Base-by-base conservation (phyloP, 371 early-diverging fungal genomes). In the Zychaea mexicana region DNA sequence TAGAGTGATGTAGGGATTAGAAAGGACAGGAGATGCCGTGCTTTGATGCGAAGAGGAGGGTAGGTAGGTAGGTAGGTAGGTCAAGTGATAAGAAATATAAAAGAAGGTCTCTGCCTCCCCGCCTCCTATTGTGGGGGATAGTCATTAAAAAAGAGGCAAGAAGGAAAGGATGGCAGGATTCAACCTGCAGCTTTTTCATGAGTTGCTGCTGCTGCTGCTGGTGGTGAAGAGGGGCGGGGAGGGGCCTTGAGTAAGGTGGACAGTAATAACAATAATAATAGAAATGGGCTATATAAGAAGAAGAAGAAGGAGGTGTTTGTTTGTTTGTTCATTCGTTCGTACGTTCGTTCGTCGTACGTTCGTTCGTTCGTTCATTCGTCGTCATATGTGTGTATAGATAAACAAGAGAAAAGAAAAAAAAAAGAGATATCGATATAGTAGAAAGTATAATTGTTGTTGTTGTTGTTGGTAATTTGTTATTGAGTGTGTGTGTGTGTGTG, bases 371-470 rank as follows among this genome's bases (percentile, higher is more conserved):
- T 31, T 56, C 56, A 21, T 56, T 56, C 56, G 56, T 56, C 56
- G 36, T 56, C 56, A 56, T 56, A 56, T 56, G 36, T 56, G 52
- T 36, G 36, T 56, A 36, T 56, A 56, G 38, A 56, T 56, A 56
- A 21, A 56, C 17, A 55, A 33, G 36, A 21, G 17, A 56, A 36
- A 56, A 2, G 24, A 22, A 49, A 13, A 49, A 47, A n/a, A 22
- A 49, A 22, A 24, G 6, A 28, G 49, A 19, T 49, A 19, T 22
- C 19, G 49, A 49, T 49, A 49, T 49, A 42, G 4, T 12, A 49
- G 49, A 49, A 49, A 49, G 49, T 49, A 49, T 17, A 42, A 1
- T 7, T 46, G 49, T 49, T 22, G 49, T 13, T 49, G 21, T 49
- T 22, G 49, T 49, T 49, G 49, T 49, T 28, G 49, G n/a, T 42